A percentile compares a stretch with the other conserved stretches of the same genome.
phyloP scores from a whole-genome alignment of 1,139 yeast species.

The Schwanniomyces etchellsii region DNA sequence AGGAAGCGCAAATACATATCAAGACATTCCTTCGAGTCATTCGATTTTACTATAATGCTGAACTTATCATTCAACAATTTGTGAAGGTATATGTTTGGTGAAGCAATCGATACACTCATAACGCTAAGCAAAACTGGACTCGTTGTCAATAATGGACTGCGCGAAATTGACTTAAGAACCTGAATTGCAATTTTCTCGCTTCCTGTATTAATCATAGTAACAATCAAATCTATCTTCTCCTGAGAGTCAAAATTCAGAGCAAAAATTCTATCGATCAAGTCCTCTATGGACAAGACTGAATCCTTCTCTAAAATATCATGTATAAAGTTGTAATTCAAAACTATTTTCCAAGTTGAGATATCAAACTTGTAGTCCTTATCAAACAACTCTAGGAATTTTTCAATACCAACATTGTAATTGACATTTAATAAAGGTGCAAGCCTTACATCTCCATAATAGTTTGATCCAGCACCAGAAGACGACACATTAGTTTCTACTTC shows the following conservation, averaged over 20 bases:
- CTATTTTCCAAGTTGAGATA: slow-evolving; percentile 27
- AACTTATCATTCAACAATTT: slow-evolving; percentile 10
- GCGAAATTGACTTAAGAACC: slow-evolving; percentile 13
- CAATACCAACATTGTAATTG: slow-evolving; percentile 23
- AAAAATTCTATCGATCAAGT: slow-evolving; percentile 23
- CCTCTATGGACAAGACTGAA: slow-evolving; percentile 13
- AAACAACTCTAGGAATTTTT: slow-evolving; percentile 22
- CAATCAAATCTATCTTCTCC: slow-evolving; percentile 12
- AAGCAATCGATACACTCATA: slow-evolving; percentile 8
- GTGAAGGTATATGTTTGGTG: slow-evolving; percentile 18
- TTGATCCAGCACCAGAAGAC: background rate
- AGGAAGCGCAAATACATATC: slow-evolving; percentile 13
- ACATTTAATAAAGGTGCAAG: slow-evolving; percentile 25
- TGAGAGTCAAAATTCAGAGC: slow-evolving; percentile 13
- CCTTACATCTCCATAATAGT: slow-evolving; percentile 13
- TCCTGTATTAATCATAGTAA: slow-evolving; percentile 16
- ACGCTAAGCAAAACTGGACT: slow-evolving; percentile 10
- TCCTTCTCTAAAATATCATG: slow-evolving; percentile 14
- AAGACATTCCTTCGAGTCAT: slow-evolving; percentile 14
- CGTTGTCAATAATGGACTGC: slow-evolving; percentile 6
- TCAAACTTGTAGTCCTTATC: slow-evolving; percentile 26
- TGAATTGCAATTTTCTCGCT: slow-evolving; percentile 27
- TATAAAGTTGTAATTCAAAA: slow-evolving; percentile 27
- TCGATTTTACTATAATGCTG: slow-evolving; percentile 8
- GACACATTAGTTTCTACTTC: slow-evolving; percentile 2